Evolutionary conservation across 148 eudicot species (phyloP), one percentile per base, ranked within the genome.

Genomic region (Rhododendron kiyosumense): DNA sequence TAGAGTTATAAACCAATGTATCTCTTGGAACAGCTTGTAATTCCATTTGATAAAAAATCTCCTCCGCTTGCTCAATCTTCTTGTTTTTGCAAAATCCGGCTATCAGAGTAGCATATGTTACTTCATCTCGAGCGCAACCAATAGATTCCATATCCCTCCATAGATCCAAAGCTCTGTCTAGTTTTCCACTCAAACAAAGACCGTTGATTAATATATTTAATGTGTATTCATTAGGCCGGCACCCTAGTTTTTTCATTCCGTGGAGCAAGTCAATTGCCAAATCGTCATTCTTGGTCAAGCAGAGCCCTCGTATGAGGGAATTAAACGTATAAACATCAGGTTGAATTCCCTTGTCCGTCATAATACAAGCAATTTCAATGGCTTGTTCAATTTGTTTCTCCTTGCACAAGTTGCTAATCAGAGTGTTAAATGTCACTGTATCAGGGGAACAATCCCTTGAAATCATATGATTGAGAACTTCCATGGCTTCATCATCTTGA

Each of bases 1-100:
- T 94, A 86, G 96, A 86, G 86, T 95, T 97, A 86, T 94, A 97
- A 2, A 98, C 93, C 43, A 90, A 91, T 84, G 87, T 76, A 87
- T 91, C 91, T 85, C 98, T 92, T 7, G 98, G 93, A 51, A 97
- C 90, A 79, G 98, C 98, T 78, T 89, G 96, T 11, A 95, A 88
- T 87, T 97, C 98, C 98, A 97, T 97, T 83, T 93, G 98, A 88
- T 94, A 94, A 54, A 97, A 97, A 36, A 97, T 88, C 90, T 94
- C 99, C 89, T 93, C 98, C 7, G 99, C 99, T 78, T 94, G 96
- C 88, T 93, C 98, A 59, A 94, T 90, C 90, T 90, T 92, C 85
- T 88, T 90, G 89, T 91, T 93, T 86, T 94, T 97, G 91, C 98
- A 97, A 59, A 95, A 90, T 36, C 98, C 98, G 7, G 88, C 93